phyloP scores from a whole-genome alignment of 163 green algal species.

The Volvox carteri region DNA sequence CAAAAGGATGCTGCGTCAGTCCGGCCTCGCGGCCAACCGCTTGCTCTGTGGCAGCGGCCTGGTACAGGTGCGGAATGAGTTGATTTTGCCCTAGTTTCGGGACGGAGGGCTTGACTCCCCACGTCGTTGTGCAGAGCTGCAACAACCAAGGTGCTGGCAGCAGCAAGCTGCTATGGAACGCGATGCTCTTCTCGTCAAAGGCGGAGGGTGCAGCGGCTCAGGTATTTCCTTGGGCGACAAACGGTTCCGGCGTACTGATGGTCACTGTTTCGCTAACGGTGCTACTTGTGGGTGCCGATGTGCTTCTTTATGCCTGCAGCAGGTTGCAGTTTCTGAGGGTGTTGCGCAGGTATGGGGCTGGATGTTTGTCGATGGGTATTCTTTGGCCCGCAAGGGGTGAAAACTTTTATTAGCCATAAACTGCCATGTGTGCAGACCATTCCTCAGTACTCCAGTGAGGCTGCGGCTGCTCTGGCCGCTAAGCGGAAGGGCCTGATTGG shows the following conservation, averaged over 20 bases:
- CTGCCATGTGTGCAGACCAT: constrained; percentile 13
- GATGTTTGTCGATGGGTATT: background rate
- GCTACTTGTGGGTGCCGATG: background rate
- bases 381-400: background rate
- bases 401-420: background rate
- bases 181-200: constrained; percentile 55
- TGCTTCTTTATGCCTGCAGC: background rate
- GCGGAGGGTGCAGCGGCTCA: constrained; percentile 41
- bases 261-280: too few species aligned
- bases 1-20: constrained; percentile 52
- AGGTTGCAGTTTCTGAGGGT: constrained; percentile 46
- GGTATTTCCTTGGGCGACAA: constrained; percentile 8
- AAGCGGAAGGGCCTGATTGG: constrained; percentile 63
- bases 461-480: constrained; percentile 57
- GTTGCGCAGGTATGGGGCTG: constrained; percentile 31
- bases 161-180: constrained; percentile 62
- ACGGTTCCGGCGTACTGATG: constrained; percentile 48
- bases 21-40: constrained; percentile 36
- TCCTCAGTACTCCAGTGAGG: constrained; percentile 44
- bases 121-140: background rate
- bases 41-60: constrained; percentile 41
- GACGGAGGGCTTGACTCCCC: background rate
- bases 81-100: background rate
- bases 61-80: constrained; percentile 36
- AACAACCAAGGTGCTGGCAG: constrained; percentile 29